Evolutionary conservation across 2,329 filamentous ascomycete genomes (phyloP), one percentile per base, ranked within the genome.

Genomic region (Aaosphaeria pasadenensis): DNA sequence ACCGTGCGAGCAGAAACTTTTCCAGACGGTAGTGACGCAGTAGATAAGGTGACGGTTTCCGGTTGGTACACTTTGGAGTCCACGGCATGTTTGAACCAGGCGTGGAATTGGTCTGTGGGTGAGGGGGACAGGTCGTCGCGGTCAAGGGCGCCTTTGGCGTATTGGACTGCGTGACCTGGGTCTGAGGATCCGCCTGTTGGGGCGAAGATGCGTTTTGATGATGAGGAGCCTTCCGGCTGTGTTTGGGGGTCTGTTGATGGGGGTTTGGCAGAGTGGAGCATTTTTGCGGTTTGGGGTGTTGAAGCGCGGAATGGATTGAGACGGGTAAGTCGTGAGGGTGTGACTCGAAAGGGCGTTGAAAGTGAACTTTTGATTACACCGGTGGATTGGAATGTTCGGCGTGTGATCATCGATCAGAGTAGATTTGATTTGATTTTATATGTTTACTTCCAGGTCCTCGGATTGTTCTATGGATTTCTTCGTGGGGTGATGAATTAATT

Each of bases 31-130:
- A 97, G 80, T 28, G 80, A 77, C 0, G 91, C 91, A 1, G 94
- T 99, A 4, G 91, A 87, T 1, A 99, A 78, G 1, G 87, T 91
- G 63, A 90, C 91, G 1, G 94, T 89, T 72, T 99, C 94, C 1
- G 92, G 91, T 58, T 95, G 88, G 41, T 84, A 76, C 42, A 91
- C 81, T 29, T 75, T 66, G 7, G 74, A 63, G 5, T 77, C 64
- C 53, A 86, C 82, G 0, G 91, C 89, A 51, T 85, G 79, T 9
- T 81, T 78, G 79, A 95, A 99, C 94, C 94, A 99, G 52, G 74
- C 71, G 75, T 95, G 82, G 77, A 97, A 99, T 75, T 97, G 94
- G 31, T 78, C 76, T 49, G 92, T 83, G 0, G 94, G 94, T 46
- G 80, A 80, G 6, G 74, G 47, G 1, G 77, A 63, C 59, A 95